Conservation (phyloP, 176 grass and related monocot species). For the Oryza australiensis region DNA sequence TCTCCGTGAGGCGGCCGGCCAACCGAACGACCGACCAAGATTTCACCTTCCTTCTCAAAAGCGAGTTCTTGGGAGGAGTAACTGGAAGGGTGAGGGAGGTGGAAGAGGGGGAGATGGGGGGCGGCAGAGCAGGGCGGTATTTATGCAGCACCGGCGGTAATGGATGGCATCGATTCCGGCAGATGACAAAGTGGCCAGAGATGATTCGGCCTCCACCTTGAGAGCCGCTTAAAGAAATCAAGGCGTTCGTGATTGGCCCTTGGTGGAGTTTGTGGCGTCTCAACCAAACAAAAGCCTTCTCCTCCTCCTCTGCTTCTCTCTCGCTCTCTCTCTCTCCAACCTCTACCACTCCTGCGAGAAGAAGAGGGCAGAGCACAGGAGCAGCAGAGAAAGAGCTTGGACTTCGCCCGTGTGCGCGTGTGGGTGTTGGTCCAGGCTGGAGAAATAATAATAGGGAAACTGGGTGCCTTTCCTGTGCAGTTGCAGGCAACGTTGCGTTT, state of each 20-base stretch:
- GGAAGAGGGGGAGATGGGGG: constrained; percentile 26
- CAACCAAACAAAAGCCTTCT: constrained; percentile 57
- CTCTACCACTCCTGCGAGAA: neutral
- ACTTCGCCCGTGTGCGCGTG: constrained; percentile 20
- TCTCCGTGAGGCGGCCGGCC: constrained; percentile 9
- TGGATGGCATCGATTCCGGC: constrained; percentile 32
- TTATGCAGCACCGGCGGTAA: constrained; percentile 24
- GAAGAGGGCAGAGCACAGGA: neutral
- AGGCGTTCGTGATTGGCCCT: constrained; percentile 43
- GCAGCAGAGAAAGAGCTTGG: neutral
- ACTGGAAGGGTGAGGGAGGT: neutral
- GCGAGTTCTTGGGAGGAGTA: neutral
- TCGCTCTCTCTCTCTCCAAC: neutral
- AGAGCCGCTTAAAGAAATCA: constrained; percentile 42
- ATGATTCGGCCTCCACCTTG: constrained; percentile 60
- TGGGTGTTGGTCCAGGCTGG: constrained; percentile 41
- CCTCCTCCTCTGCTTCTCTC: neutral
- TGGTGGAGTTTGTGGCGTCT: constrained; percentile 68
- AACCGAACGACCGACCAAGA: constrained; percentile 1
- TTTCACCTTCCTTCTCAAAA: constrained; percentile 4
- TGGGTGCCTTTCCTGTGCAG: constrained; percentile 20
- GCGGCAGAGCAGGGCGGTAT: constrained; percentile 26
- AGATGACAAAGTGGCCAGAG: constrained; percentile 57
- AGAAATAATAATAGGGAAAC: constrained; percentile 17
- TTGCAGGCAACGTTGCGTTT: constrained; percentile 46